These are phyloP conservation scores for Solanum appendiculatum DNA, from an alignment of 257 asterid genomes.

Conservation along the genomic window DNA sequence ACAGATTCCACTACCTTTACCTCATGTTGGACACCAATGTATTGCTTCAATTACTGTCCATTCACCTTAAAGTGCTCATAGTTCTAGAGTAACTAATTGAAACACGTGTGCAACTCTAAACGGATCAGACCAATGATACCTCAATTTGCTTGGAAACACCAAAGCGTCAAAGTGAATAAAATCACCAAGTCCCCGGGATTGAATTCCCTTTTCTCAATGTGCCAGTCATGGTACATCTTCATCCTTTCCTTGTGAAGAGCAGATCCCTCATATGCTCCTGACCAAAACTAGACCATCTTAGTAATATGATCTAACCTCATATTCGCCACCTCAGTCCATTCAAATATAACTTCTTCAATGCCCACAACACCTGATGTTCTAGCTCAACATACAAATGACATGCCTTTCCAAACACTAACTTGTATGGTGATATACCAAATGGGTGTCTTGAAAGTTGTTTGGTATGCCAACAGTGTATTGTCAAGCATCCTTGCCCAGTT, in stretches of 20 bases:
- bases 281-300: neutral
- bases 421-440: neutral
- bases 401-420: neutral
- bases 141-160: no score
- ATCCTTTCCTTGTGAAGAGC: neutral
- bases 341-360: neutral
- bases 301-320: neutral
- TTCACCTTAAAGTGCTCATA: no score
- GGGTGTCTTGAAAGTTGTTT: neutral
- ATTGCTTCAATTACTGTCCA: no score
- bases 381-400: no score
- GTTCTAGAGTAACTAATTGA: no score
- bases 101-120: neutral
- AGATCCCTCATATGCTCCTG: neutral
- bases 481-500: neutral
- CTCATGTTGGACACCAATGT: no score
- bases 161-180: neutral
- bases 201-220: neutral
- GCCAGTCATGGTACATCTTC: neutral
- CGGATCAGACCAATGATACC: neutral
- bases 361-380: neutral
- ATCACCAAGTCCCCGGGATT: neutral
- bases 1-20: no score
- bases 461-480: neutral
- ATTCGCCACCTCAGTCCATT: neutral